These are phyloP conservation scores for Debaryomyces singareniensis DNA, from an alignment of 1,139 yeast species.

Conservation along the genomic window DNA sequence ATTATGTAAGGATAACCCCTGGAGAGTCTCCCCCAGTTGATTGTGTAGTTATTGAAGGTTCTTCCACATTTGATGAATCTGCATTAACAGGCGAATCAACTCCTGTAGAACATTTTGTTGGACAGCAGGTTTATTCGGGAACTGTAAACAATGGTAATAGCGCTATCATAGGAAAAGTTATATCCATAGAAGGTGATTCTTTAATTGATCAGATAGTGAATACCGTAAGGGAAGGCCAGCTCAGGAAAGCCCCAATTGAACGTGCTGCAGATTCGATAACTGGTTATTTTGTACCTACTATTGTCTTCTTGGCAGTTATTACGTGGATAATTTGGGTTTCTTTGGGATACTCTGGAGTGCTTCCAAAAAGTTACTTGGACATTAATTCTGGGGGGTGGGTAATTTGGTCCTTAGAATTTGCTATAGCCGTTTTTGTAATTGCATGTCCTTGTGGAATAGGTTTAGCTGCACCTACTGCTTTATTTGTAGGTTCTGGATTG, in stretches of 20 bases:
- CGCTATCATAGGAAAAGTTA: constrained; percentile 50
- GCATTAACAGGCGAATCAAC: constrained; percentile 72
- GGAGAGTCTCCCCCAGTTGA: constrained; percentile 76
- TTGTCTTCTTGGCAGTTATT: constrained; percentile 49
- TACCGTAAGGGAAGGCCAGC: constrained; percentile 69
- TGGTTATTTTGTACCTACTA: constrained; percentile 67
- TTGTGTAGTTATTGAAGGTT: constrained; percentile 54
- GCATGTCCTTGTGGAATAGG: constrained; percentile 48
- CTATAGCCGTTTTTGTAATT: constrained; percentile 69
- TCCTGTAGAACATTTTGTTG: constrained; percentile 40
- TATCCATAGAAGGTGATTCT: constrained; percentile 58
- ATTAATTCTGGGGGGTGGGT: constrained; percentile 70
- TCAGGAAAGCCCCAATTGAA: constrained; percentile 71
- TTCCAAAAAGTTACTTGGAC: constrained; percentile 54
- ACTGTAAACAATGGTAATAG: constrained; percentile 58
- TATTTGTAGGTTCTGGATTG: constrained; percentile 41
- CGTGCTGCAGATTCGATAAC: constrained; percentile 65
- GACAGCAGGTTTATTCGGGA: constrained; percentile 68
- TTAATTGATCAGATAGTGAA: constrained; percentile 63
- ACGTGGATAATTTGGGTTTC: constrained; percentile 69
- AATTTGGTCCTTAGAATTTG: constrained; percentile 71
- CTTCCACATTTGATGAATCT: constrained; percentile 63
- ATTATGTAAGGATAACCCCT: constrained; percentile 48
- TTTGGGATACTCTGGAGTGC: constrained; percentile 47
- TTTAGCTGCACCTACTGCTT: constrained; percentile 43